Evolutionary conservation across 2,329 filamentous ascomycete species (phyloP), one percentile per base, ranked within the genome.

Genomic region (Septoria petroselini): DNA sequence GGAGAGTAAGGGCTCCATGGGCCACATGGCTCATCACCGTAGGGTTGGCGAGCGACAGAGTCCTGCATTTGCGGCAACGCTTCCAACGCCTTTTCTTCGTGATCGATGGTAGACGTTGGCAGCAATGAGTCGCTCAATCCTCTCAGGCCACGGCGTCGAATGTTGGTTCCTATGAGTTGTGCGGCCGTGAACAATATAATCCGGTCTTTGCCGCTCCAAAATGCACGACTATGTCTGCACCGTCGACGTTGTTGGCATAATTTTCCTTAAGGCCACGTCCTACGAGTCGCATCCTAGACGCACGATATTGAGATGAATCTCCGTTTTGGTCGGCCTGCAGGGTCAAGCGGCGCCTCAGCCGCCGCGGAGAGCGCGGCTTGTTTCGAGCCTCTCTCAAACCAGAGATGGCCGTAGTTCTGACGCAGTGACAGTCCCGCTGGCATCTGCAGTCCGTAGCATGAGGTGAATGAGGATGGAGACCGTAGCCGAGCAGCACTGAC

Each of bases 121-220:
- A n/a, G n/a, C n/a, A 15, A 38, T 23, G 42, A 15, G 40, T 39
- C 19, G 37, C 31, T 25, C 21, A 21, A 33, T 29, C 42, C 38
- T 15, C 29, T 15, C 29, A 19, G 11, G 40, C 25, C 17, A 34
- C 18, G n/a, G 43, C 37, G 15, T 46, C 48, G 34, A 21, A 53
- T 43, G 15, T 49, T 48, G 40, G 42, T 41, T 30, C 52, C 49
- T 15, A 53, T 37, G 25, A 60, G 41, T 41, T 54, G 53, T 29
- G 57, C 46, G 3, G 58, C 54, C 46, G 54, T 59, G 41, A 55
- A 41, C n/a, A n/a, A n/a, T n/a, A n/a, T n/a, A n/a, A n/a, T 12
- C 52, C 54, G 12, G 58, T 53, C 15, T 49, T 42, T 41, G 30
- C 39, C 40, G 55, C 41, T 12, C 54, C 54, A 34, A 51, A 51